Percentiles rank a stretch among this genome's conserved stretches.
phyloP scores from a whole-genome alignment of 495 filamentous ascomycete genomes.

The Penicillium subrubescens region DNA sequence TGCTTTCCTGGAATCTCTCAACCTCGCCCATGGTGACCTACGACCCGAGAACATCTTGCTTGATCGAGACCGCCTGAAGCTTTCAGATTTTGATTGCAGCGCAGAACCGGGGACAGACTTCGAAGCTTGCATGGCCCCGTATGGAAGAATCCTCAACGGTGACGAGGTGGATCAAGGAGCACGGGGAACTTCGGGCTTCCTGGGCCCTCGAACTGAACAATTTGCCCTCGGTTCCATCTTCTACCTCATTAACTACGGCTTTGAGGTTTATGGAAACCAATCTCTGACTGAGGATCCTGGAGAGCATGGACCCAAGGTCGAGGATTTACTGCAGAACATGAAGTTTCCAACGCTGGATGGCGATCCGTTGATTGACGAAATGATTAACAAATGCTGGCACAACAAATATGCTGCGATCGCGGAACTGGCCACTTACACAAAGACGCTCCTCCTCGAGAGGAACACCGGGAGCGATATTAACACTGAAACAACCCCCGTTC shows the following conservation, averaged over 20 bases:
- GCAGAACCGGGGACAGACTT: slow-evolving; percentile 26
- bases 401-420: slow-evolving; percentile 34
- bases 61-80: slow-evolving; percentile 30
- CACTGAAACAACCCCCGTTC: background rate
- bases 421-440: slow-evolving; percentile 32
- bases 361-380: slow-evolving; percentile 36
- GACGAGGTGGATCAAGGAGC: slow-evolving; percentile 23
- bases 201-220: slow-evolving; percentile 38
- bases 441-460: slow-evolving; percentile 3
- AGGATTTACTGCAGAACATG: slow-evolving; percentile 39
- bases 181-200: slow-evolving; percentile 27
- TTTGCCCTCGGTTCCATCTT: slow-evolving; percentile 44
- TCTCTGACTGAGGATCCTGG: slow-evolving; percentile 35
- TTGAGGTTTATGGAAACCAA: slow-evolving; percentile 41
- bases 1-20: slow-evolving; percentile 41
- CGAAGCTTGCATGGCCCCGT: slow-evolving; percentile 30
- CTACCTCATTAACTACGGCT: slow-evolving; percentile 44
- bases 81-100: slow-evolving; percentile 33
- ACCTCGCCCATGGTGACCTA: slow-evolving; percentile 38
- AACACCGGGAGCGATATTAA: background rate
- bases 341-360: slow-evolving; percentile 37
- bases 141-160: slow-evolving; percentile 27
- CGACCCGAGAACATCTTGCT: slow-evolving; percentile 35
- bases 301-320: slow-evolving; percentile 38
- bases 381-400: slow-evolving; percentile 44